These are phyloP conservation scores for Trichoderma sp. DNA, from an alignment of 2,329 filamentous ascomycete species.

Conservation along the genomic window DNA sequence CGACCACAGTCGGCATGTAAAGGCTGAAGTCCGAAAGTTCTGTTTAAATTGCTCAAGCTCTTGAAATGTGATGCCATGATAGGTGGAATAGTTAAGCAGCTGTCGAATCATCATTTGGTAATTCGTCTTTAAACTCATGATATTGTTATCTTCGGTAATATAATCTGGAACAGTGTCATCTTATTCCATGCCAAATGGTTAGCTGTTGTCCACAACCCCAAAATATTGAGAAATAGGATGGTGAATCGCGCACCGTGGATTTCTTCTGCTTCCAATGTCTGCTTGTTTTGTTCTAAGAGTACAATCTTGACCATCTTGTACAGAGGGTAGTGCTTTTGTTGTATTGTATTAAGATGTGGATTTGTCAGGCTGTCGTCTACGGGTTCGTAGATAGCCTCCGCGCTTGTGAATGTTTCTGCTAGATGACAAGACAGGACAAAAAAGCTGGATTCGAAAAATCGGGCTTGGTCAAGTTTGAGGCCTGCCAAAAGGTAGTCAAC, in stretches of 20 bases:
- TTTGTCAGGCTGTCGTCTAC: not conserved
- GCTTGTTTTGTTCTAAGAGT: not conserved
- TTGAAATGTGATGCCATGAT: not conserved
- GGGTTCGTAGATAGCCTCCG: not conserved
- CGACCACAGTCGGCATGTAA: slow-evolving; percentile 18
- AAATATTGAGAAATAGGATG: too few relatives aligned
- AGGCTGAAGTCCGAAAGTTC: slow-evolving; percentile 15
- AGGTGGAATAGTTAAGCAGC: not conserved
- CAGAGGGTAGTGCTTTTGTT: not conserved
- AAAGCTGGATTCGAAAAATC: not conserved
- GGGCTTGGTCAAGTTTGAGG: not conserved
- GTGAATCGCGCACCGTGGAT: not conserved
- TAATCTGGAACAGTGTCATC: not conserved
- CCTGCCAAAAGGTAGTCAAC: slow-evolving; percentile 1
- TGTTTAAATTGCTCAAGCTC: slow-evolving; percentile 18
- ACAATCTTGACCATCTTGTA: not conserved
- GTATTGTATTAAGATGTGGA: not conserved
- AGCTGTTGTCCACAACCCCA: too few relatives aligned
- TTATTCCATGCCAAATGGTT: not conserved
- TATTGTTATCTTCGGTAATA: not conserved
- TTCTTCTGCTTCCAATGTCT: not conserved
- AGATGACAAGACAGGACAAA: not conserved
- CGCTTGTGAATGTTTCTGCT: not conserved
- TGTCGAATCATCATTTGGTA: slow-evolving; percentile 9
- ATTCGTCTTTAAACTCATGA: not conserved